These are phyloP conservation scores for Tympanopsis confertula DNA, from an alignment of 2,329 filamentous ascomycete genomes.

Conservation along the genomic window DNA sequence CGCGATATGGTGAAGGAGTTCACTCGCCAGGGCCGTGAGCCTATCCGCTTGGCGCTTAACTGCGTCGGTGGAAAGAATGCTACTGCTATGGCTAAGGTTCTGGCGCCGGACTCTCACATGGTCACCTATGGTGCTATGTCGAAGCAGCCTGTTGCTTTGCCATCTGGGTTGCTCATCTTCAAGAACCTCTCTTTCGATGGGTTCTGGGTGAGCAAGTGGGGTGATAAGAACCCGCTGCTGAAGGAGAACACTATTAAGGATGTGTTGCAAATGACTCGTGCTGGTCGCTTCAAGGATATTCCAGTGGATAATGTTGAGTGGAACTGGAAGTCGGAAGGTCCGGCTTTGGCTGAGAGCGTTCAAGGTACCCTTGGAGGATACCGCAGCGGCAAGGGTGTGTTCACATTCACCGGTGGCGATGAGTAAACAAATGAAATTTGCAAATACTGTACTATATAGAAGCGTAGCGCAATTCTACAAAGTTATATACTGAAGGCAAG, in stretches of 20 bases:
- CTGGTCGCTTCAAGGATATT: conserved; percentile 69
- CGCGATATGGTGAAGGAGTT: conserved; percentile 42
- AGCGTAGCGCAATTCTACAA: too few relatives aligned
- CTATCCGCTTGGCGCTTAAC: conserved; percentile 71
- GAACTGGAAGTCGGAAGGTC: conserved; percentile 68
- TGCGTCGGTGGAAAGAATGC: conserved; percentile 87
- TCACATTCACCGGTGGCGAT: conserved; percentile 46
- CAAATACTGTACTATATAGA: too few relatives aligned
- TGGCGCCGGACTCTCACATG: conserved; percentile 59
- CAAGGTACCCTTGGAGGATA: conserved; percentile 77
- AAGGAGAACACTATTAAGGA: conserved; percentile 77
- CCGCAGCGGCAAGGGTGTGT: conserved; percentile 68
- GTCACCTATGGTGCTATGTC: conserved; percentile 96
- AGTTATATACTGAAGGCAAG: too few relatives aligned
- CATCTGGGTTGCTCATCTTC: conserved; percentile 82
- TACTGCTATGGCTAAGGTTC: conserved; percentile 62
- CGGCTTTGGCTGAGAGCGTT: conserved; percentile 59
- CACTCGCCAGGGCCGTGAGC: conserved; percentile 61
- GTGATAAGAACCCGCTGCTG: conserved; percentile 57
- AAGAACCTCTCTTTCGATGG: conserved; percentile 80
- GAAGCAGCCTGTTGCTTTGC: conserved; percentile 70
- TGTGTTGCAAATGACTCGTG: conserved; percentile 63
- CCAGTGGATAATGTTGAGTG: conserved; percentile 75
- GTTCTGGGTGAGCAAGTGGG: conserved; percentile 93
- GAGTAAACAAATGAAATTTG: too few relatives aligned